phyloP scores from a whole-genome alignment of 116 monocot genomes.

The Iris pallida region DNA sequence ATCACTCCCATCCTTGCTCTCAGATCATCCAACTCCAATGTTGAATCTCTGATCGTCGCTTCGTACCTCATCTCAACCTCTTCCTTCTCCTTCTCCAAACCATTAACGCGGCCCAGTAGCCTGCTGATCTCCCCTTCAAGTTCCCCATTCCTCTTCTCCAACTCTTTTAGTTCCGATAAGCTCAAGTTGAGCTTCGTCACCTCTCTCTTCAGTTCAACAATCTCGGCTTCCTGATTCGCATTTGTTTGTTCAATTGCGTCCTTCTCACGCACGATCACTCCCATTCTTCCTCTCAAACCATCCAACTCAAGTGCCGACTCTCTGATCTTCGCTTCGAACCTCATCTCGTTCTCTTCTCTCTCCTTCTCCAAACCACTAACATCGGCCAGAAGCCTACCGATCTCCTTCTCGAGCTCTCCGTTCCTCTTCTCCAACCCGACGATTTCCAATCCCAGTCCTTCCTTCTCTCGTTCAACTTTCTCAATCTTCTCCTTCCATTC shows the following conservation, averaged over 20 bases:
- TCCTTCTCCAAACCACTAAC: constrained; percentile 2
- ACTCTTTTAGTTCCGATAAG: neutral
- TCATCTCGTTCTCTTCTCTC: neutral
- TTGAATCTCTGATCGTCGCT: neutral
- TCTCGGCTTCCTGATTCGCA: no score
- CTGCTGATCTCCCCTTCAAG: neutral
- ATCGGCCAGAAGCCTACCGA: neutral
- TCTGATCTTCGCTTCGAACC: neutral
- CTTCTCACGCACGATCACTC: neutral
- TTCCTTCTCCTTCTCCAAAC: neutral
- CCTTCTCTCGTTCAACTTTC: neutral
- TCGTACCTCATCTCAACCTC: neutral
- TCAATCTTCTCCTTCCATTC: neutral
- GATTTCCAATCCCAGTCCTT: neutral
- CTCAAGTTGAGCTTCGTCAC: neutral
- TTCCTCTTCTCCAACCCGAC: neutral
- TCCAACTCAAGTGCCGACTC: neutral
- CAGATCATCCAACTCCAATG: neutral
- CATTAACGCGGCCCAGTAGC: neutral
- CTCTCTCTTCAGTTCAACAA: no score
- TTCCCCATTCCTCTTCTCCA: neutral
- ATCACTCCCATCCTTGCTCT: neutral
- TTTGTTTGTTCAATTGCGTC: neutral
- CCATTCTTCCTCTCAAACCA: neutral
- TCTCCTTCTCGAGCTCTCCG: neutral